These are phyloP conservation scores for Trypanosomatidae sp. DNA, from an alignment of 208 protist genomes.

Conservation along the genomic window DNA sequence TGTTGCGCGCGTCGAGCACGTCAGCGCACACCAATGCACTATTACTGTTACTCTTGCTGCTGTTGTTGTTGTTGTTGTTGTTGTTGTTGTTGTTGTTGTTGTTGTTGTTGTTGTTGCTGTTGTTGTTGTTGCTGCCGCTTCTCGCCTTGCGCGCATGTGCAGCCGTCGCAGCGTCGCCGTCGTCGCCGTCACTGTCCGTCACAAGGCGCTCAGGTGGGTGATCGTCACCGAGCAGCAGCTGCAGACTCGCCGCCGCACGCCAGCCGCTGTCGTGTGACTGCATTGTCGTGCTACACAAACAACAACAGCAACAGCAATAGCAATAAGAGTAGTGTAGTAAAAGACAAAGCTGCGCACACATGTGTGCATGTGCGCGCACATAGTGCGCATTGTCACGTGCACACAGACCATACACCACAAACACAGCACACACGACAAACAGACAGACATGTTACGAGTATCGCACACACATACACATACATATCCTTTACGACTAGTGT, in stretches of 20 bases:
- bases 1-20: constrained; percentile 47
- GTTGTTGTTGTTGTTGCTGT: background rate
- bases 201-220: constrained; percentile 36
- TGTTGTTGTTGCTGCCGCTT: background rate
- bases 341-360: background rate
- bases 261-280: constrained; percentile 17
- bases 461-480: background rate
- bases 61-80: background rate
- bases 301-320: no score
- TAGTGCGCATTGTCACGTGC: no score
- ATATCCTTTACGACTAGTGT: background rate
- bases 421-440: no score
- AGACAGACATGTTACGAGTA: background rate
- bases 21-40: no score
- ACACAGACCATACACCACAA: no score
- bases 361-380: no score
- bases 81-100: background rate
- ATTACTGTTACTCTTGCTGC: no score
- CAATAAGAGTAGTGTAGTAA: background rate
- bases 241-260: constrained; percentile 44
- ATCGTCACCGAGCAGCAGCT: constrained; percentile 32
- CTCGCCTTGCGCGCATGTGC: background rate
- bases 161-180: background rate
- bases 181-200: constrained; percentile 9
- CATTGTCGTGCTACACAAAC: background rate